Base-by-base conservation (phyloP, 208 protist species). In the Acanthamoeba lenticulata region DNA sequence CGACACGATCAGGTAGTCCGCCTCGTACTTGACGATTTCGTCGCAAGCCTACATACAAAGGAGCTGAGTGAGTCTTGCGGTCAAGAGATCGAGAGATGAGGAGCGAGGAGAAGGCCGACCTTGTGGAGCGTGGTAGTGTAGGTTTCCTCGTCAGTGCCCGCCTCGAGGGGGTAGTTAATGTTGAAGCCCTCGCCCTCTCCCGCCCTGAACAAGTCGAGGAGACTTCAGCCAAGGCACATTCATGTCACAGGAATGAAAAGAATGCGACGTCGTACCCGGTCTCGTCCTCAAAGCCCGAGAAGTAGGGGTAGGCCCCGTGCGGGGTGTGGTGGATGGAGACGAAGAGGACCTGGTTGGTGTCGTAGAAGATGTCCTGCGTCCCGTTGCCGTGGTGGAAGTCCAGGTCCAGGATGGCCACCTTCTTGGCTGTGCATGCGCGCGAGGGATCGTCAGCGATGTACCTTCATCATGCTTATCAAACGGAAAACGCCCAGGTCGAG, bases 301-400 rank as follows among this genome's bases (percentile, higher is more conserved):
- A 83, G 72, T 83, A 83, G 42, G 92, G 93, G 85, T 95, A 95
- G 36, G 83, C 57, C 21, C 91, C 93, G 52, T 95, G 55, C 29
- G 81, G 81, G 19, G 65, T 79, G 34, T 95, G 94, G 92, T 96
- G 95, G n/a, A 95, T 92, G n/a, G 79, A 94, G 32, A 96, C 86
- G 49, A 95, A 94, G 47, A 96, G 72, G 15, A 95, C 90, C 1
- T 94, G 4, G 36, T 94, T 45, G 38, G 79, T 85, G n/a, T 95
- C 45, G 60, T 95, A 96, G 72, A 96, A 96, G 36, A 93, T 95
- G 44, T 95, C 69, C 55, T 95, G 69, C 24, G 95, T 96, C 6
- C 95, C 95, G 44, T 96, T 96, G 47, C 95, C 95, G 45, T 95
- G 94, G 62, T 96, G 95, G 36, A 95, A 91, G 89, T 96, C 95